Evolutionary conservation across 345 rosid genomes (phyloP), one percentile per base, ranked within the genome.

Genomic region (Melastoma malabathricum): DNA sequence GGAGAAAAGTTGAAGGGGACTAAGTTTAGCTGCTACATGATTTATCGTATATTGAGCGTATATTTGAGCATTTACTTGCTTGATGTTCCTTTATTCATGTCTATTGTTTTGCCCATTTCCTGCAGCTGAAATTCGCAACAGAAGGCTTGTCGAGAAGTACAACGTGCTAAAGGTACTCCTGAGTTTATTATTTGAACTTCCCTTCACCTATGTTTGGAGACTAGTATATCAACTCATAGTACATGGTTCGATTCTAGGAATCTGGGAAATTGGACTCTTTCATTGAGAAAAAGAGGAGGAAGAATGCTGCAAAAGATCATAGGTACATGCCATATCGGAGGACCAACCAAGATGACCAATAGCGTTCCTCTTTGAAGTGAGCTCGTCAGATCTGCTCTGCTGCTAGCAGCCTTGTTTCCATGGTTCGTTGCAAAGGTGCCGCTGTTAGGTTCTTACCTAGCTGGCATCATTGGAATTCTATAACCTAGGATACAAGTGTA

Each of bases 281-380:
- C 57, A 61, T 92, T 5, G 93, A 87, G 78, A 84, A 92, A 65
- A 74, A 59, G 52, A 81, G 98, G 64, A 77, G 67, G 82, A 92
- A 79, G 74, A 84, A 84, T 66, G 95, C 98, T 54, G 67, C 97
- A 0, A 92, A 92, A 70, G 98, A 92, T 61, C 94, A 79, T 44
- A 68, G 85, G 60, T 87, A 50, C 78, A 69, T 87, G 80, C 97
- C 98, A 13, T 84, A 87, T 57, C 86, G 90, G 41, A 75, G 86
- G 39, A 57, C 77, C 6, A 17, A 18, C 29, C 56, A 63, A n/a
- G 41, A 2, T 0, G 73, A 68, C 43, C 71, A 70, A 39, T 47
- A 61, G 68, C 64, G 58, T 68, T 64, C 53, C 52, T 15, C 29
- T 46, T 31, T 52, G 16, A 41, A 9, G 25, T 22, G 25, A 50